Evolutionary conservation across 2,329 filamentous ascomycete genomes (phyloP).

Genomic region (Dactylellina parvicollis): DNA sequence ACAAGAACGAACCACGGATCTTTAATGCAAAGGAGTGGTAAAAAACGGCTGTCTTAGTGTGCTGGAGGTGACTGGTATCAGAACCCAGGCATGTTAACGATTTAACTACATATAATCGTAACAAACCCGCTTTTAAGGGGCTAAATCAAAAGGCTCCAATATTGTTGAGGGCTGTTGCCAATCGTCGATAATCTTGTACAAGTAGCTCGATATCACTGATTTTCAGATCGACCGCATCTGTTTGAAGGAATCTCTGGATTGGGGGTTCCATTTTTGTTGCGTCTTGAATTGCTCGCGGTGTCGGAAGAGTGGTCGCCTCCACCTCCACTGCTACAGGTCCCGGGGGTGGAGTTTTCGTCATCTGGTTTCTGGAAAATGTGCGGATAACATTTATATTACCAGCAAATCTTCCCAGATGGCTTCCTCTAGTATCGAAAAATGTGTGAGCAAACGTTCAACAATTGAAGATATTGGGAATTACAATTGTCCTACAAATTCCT

Average conservation of each 20-base stretch:
- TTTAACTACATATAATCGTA: background rate
- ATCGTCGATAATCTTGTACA: constrained; percentile 34
- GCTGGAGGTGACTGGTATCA: too few species aligned
- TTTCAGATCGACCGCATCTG: constrained; percentile 20
- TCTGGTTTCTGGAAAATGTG: constrained; percentile 35
- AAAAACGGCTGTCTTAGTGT: too few species aligned
- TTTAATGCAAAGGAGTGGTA: too few species aligned
- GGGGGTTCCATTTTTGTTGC: constrained; percentile 17
- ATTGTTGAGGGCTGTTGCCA: constrained; percentile 32
- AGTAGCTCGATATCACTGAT: constrained; percentile 40
- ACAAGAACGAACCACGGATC: too few species aligned
- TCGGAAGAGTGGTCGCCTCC: background rate
- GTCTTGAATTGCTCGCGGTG: background rate
- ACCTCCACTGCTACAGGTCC: background rate
- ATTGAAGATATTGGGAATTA: background rate
- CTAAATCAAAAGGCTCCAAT: constrained; percentile 15
- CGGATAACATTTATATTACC: constrained; percentile 53
- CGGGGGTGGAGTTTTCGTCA: constrained; percentile 24
- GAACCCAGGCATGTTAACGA: too few species aligned
- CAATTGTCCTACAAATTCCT: constrained; percentile 37
- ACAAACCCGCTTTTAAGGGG: background rate
- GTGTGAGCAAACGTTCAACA: background rate
- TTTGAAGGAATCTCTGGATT: constrained; percentile 27
- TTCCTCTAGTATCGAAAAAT: too few species aligned
- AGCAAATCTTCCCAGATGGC: constrained; percentile 47